Evolutionary conservation across 441 rosid genomes (phyloP).

Genomic region (Biscutella laevigata): DNA sequence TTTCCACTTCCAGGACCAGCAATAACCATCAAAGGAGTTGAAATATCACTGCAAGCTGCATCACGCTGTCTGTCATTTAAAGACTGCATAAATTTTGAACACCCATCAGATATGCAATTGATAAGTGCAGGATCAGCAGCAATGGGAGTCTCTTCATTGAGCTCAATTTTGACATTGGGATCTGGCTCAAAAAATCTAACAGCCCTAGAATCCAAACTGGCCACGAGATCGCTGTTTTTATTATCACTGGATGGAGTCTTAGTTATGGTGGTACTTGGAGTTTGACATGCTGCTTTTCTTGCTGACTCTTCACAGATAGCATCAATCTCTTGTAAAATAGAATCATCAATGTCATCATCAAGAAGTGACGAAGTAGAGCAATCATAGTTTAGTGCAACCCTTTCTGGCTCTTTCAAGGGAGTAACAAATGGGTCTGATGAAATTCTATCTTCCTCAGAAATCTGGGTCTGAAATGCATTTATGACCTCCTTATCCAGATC

Average conservation of each 20-base stretch:
- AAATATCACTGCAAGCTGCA: slow-evolving; percentile 74
- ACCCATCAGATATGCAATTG: slow-evolving; percentile 50
- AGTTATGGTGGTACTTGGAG: slow-evolving; percentile 17
- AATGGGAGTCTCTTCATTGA: slow-evolving; percentile 20
- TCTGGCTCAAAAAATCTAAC: not conserved
- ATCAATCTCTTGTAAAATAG: slow-evolving; percentile 61
- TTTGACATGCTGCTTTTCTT: slow-evolving; percentile 26
- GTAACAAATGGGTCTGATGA: slow-evolving; percentile 35
- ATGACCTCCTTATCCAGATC: slow-evolving; percentile 6
- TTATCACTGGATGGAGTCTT: slow-evolving; percentile 24
- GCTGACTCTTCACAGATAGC: slow-evolving; percentile 51
- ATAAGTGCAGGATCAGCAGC: slow-evolving; percentile 21
- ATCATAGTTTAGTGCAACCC: slow-evolving; percentile 25
- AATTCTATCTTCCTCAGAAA: slow-evolving; percentile 12
- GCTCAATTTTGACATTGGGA: slow-evolving; percentile 12
- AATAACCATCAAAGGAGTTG: slow-evolving; percentile 76
- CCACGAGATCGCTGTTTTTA: slow-evolving; percentile 16
- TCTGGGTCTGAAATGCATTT: slow-evolving; percentile 10
- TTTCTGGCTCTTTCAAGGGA: slow-evolving; percentile 32
- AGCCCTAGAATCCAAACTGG: slow-evolving; percentile 13
- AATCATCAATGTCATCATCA: slow-evolving; percentile 68
- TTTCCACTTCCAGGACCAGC: slow-evolving; percentile 99
- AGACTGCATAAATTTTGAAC: slow-evolving; percentile 49
- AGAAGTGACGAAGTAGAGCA: slow-evolving; percentile 37
- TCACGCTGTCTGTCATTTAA: slow-evolving; percentile 76